phyloP scores from a whole-genome alignment of 768 basidiomycete genomes.

The Dioszegia crocea region DNA sequence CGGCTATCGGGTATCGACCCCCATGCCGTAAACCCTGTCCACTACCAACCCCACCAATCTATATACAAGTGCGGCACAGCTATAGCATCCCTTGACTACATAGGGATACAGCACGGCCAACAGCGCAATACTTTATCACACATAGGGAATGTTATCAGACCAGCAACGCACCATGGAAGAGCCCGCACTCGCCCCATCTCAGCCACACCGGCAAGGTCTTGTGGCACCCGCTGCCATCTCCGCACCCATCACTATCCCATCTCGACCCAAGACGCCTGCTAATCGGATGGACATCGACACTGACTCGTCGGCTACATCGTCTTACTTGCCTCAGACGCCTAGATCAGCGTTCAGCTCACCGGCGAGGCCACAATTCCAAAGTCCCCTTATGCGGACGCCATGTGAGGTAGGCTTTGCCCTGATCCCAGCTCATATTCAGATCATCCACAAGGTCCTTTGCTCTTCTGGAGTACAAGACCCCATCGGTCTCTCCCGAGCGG shows the following conservation, averaged over 20 bases:
- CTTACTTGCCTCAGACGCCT: not conserved
- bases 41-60: too few relatives aligned
- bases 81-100: too few relatives aligned
- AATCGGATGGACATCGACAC: not conserved
- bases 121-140: too few relatives aligned
- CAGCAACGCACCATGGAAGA: too few relatives aligned
- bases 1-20: not conserved
- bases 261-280: not conserved
- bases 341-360: not conserved
- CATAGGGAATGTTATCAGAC: too few relatives aligned
- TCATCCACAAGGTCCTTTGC: constrained; percentile 36
- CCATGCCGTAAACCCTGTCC: not conserved
- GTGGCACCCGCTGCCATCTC: not conserved
- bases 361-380: constrained; percentile 10
- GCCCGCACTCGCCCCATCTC: too few relatives aligned
- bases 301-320: not conserved
- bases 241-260: not conserved
- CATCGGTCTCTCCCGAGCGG: constrained; percentile 17
- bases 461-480: constrained; percentile 25
- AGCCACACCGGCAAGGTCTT: too few relatives aligned
- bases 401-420: constrained; percentile 21
- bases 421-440: constrained; percentile 16
- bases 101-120: too few relatives aligned
- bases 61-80: too few relatives aligned
- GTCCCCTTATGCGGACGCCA: constrained; percentile 23